Conservation (phyloP, 176 grass and related monocot species). For the Musa acuminata region DNA sequence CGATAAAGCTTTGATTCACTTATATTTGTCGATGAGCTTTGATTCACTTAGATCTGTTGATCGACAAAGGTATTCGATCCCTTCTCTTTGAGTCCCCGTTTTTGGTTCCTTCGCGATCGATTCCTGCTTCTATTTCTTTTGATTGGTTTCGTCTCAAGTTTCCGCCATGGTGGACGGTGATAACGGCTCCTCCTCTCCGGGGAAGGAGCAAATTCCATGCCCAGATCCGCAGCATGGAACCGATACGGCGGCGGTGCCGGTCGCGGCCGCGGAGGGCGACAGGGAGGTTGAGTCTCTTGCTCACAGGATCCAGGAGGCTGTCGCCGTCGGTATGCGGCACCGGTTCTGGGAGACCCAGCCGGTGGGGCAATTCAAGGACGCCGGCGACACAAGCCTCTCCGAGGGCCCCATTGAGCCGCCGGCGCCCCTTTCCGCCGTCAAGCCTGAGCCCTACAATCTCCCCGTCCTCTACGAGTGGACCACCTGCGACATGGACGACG, state of each 20-base stretch:
- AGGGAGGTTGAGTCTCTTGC: conserved; percentile 34
- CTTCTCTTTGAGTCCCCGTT: too few species aligned
- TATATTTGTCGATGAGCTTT: too few species aligned
- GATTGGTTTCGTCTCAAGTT: neutral
- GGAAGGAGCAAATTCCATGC: neutral
- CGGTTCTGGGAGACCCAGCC: conserved; percentile 99
- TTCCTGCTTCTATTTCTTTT: neutral
- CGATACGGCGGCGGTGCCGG: neutral
- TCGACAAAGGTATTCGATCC: too few species aligned
- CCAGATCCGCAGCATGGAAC: neutral
- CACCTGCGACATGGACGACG: conserved; percentile 94
- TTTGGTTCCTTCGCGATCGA: too few species aligned
- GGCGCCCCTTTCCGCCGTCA: conserved; percentile 65
- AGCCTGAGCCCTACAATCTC: conserved; percentile 79
- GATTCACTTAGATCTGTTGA: too few species aligned
- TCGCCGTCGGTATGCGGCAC: conserved; percentile 55
- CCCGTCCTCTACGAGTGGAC: conserved; percentile 81
- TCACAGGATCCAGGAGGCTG: conserved; percentile 68
- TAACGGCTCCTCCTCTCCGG: neutral
- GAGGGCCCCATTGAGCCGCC: conserved; percentile 78
- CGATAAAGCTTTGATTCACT: too few species aligned
- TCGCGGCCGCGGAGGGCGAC: conserved; percentile 13
- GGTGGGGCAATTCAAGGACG: conserved; percentile 78
- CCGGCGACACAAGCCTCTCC: conserved; percentile 39
- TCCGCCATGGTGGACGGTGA: conserved; percentile 10